Conservation (phyloP, 306 rosid genomes). For the Dicorynia guianensis region DNA sequence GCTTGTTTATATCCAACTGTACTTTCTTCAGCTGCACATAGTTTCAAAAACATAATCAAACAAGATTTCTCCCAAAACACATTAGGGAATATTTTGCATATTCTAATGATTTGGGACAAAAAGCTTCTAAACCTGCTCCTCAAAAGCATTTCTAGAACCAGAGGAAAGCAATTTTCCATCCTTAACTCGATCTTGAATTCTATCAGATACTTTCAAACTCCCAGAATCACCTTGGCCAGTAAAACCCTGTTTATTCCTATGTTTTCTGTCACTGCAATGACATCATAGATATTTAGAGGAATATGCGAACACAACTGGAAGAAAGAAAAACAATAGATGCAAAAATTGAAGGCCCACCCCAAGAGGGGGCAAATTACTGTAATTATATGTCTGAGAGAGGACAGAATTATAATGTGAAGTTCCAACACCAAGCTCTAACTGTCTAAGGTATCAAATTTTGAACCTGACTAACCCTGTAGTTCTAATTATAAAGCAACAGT, state of each 20-base stretch:
- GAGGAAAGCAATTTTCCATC: constrained; percentile 59
- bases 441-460: neutral
- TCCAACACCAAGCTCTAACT: constrained; percentile 19
- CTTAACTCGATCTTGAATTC: constrained; percentile 60
- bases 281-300: constrained; percentile 33
- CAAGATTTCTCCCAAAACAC: constrained; percentile 22
- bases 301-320: constrained; percentile 22
- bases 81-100: constrained; percentile 26
- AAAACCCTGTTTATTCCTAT: constrained; percentile 60
- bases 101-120: constrained; percentile 14
- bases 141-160: constrained; percentile 62
- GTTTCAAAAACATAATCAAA: constrained; percentile 48
- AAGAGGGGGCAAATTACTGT: constrained; percentile 15
- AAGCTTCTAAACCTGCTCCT: constrained; percentile 68
- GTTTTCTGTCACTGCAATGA: constrained; percentile 61
- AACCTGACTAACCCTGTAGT: constrained; percentile 19
- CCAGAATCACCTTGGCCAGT: constrained; percentile 75
- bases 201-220: constrained; percentile 62
- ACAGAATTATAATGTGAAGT: constrained; percentile 11
- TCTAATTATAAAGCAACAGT: constrained; percentile 11
- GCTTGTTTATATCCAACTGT: constrained; percentile 56
- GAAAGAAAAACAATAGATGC: constrained; percentile 28
- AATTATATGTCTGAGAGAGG: constrained; percentile 17
- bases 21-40: constrained; percentile 73
- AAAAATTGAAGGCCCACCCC: constrained; percentile 16